Evolutionary conservation across 495 filamentous ascomycete genomes (phyloP), one percentile per base, ranked within the genome.

Genomic region (Echria macrotheca): DNA sequence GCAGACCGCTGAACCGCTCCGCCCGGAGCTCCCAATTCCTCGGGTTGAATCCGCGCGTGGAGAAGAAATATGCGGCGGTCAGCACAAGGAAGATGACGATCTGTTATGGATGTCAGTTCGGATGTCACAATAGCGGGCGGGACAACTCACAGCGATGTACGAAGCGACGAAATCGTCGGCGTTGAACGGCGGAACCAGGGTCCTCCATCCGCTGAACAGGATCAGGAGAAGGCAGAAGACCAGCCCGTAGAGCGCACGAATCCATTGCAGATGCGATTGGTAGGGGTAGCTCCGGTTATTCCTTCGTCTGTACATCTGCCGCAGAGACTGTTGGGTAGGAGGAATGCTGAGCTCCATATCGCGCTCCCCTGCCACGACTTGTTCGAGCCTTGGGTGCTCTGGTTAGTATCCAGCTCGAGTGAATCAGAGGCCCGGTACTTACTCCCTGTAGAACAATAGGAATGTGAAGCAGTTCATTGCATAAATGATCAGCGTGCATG

Each of bases 121-220:
- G 12, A 31, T 31, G 7, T 12, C 12, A 12, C 7, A 31, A 31
- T 6, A 31, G 28, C 12, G 28, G 28, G 12, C 7, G 28, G 28
- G 28, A 31, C 7, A 14, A 59, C 68, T 54, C 59, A 72, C 68
- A 18, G 58, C 55, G 49, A 70, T 64, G 40, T 72, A 73, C 4
- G 54, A 62, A 8, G 65, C 67, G 8, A 73, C 47, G 54, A 73
- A 73, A 54, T 68, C 68, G 0, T 40, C 26, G 1, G 42, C 41
- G 28, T 33, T 53, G 22, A 66, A 53, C 14, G 65, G 69, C 8
- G 12, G 18, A n/a, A 63, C 49, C 25, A 70, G 53, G 11, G 66
- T 57, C 5, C 60, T 56, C 67, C 68, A 71, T 1, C 69, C 68
- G 36, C 68, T 67, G 51, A 71, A 71, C 3, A 73, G 28, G 32